Evolutionary conservation across 2,329 filamentous ascomycete species (phyloP).

Genomic region (Zalaria sp.): DNA sequence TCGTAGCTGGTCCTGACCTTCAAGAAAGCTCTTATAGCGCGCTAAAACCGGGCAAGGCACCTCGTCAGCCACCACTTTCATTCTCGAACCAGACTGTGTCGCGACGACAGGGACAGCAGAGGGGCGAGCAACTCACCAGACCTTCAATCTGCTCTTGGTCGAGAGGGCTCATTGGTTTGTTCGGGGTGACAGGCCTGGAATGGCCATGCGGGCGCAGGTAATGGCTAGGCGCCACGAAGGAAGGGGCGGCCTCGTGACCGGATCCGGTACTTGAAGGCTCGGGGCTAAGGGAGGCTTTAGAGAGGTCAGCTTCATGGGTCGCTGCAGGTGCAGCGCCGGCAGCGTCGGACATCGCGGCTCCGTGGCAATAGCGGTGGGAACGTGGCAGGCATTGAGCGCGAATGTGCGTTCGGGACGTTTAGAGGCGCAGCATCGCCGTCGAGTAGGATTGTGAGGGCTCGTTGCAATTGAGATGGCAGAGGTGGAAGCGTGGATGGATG

Average conservation of each 20-base stretch:
- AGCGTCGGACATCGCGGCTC: too few relatives aligned
- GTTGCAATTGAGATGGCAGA: too few relatives aligned
- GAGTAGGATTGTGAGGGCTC: too few relatives aligned
- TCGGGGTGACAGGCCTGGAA: slow-evolving; percentile 8
- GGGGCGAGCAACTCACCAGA: slow-evolving; percentile 44
- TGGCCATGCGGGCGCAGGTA: slow-evolving; percentile 16
- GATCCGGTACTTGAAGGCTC: background rate
- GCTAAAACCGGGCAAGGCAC: slow-evolving; percentile 34
- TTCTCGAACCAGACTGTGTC: background rate
- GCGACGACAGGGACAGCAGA: slow-evolving; percentile 4
- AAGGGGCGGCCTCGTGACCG: slow-evolving; percentile 6
- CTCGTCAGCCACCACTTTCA: slow-evolving; percentile 1
- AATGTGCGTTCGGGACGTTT: too few relatives aligned
- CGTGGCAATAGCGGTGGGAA: too few relatives aligned
- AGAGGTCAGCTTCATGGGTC: too few relatives aligned
- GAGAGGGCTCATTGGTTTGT: slow-evolving; percentile 39
- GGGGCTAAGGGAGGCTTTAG: too few relatives aligned
- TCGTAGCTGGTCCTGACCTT: slow-evolving; percentile 96
- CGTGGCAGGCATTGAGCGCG: too few relatives aligned
- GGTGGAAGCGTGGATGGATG: too few relatives aligned
- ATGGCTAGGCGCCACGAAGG: slow-evolving; percentile 23
- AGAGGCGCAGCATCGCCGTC: too few relatives aligned
- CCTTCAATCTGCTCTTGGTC: slow-evolving; percentile 69
- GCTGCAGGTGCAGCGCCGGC: too few relatives aligned
- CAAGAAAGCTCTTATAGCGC: slow-evolving; percentile 86